Evolutionary conservation across 768 basidiomycete genomes (phyloP), one percentile per base, ranked within the genome.

Genomic region (Tulasnella sp.): DNA sequence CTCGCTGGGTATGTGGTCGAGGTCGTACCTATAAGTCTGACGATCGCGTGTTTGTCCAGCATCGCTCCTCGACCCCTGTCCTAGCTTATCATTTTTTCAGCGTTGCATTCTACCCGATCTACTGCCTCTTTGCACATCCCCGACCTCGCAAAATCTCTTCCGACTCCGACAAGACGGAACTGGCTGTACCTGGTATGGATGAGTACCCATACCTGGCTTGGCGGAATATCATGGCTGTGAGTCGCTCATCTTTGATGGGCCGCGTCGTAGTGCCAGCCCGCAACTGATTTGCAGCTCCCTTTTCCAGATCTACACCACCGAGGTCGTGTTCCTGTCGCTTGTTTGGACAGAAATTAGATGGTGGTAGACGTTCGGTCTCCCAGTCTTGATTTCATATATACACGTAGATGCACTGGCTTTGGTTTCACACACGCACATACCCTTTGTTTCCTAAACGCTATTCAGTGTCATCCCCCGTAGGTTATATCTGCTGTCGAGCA

Each of bases 71-170:
- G 92, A n/a, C 94, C 96, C 0, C 78, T 88, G 14, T 85, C 67
- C 89, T 99, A 25, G 89, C 91, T 79, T 89, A 88, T 81, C 97
- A 99, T 85, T 99, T 99, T 85, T 99, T 97, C 86, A 85, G 88
- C 36, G 97, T 99, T 79, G 97, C 97, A 0, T 88, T 99, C 79
- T 99, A 97, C 84, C 90, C 96, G 1, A 91, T 98, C 81, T 99
- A 91, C 89, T 86, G 92, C 71, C 86, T 97, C 83, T 96, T 98
- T 83, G 91, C 90, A 11, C 89, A 86, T 75, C 86, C 88, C 67
- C 84, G 83, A 15, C 81, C 83, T 12, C 58, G 37, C 31, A 64
- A 36, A 34, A 40, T 67, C 17, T 25, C 75, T 5, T 38, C 73
- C 19, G 42, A 64, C 22, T 52, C 70, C 73, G 72, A 72, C 4